These are phyloP conservation scores for Ilyonectria mors-panacis DNA, from an alignment of 2,329 filamentous ascomycete species.

Conservation along the genomic window DNA sequence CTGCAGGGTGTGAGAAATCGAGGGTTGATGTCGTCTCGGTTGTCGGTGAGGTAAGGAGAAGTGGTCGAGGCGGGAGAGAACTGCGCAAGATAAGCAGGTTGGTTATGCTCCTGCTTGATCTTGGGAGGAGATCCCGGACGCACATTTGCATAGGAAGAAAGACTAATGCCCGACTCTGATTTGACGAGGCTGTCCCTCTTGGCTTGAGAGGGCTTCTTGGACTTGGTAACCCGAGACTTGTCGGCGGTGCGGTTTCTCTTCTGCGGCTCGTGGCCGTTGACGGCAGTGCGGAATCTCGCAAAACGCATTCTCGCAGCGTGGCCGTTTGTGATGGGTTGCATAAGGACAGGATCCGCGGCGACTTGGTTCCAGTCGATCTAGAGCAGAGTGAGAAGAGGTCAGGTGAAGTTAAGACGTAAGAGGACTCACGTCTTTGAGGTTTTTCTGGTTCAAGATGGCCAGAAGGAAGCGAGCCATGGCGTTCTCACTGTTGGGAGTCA, in stretches of 20 bases:
- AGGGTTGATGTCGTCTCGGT: slow-evolving; percentile 54
- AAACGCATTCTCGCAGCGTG: slow-evolving; percentile 74
- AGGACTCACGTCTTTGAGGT: slow-evolving; percentile 70
- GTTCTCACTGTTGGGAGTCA: slow-evolving; percentile 70
- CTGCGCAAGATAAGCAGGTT: slow-evolving; percentile 50
- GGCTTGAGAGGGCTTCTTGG: slow-evolving; percentile 53
- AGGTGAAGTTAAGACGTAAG: not conserved
- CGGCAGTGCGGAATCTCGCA: slow-evolving; percentile 65
- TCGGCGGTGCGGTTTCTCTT: slow-evolving; percentile 60
- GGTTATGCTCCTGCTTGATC: slow-evolving; percentile 58
- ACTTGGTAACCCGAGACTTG: slow-evolving; percentile 64
- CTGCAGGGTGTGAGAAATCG: slow-evolving; percentile 69
- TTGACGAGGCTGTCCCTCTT: slow-evolving; percentile 59
- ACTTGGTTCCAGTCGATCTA: slow-evolving; percentile 74
- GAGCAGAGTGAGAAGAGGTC: slow-evolving; percentile 33
- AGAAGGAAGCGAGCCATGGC: slow-evolving; percentile 72
- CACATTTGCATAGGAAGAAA: slow-evolving; percentile 51
- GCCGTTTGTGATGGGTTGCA: slow-evolving; percentile 70
- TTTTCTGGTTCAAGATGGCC: slow-evolving; percentile 72
- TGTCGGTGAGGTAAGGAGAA: slow-evolving; percentile 55
- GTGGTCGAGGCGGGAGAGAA: slow-evolving; percentile 57
- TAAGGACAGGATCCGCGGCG: slow-evolving; percentile 67
- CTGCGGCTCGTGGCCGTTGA: slow-evolving; percentile 64
- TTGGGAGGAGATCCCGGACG: slow-evolving; percentile 35
- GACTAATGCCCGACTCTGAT: slow-evolving; percentile 53